A percentile compares a stretch with the other conserved stretches of the same genome.
Conservation (phyloP, 2,329 filamentous ascomycete species). For the Colletotrichum tanaceti region DNA sequence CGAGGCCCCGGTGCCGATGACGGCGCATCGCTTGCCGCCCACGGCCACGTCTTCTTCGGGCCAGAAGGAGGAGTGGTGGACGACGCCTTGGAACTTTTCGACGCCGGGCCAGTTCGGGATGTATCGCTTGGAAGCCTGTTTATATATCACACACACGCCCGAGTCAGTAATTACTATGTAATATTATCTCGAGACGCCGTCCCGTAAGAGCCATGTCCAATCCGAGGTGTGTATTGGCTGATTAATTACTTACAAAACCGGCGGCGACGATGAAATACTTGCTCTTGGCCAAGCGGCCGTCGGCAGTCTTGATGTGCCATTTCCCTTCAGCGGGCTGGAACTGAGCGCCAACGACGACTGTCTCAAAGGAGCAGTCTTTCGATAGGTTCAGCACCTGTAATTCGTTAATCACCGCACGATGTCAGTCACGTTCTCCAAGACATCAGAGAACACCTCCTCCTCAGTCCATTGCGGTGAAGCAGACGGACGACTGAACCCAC, state of each 20-base stretch:
- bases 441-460: too few species aligned
- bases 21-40: constrained; percentile 67
- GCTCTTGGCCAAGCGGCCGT: constrained; percentile 61
- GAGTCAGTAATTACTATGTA: too few species aligned
- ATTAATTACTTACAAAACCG: constrained; percentile 63
- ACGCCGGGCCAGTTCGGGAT: constrained; percentile 71
- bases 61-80: constrained; percentile 72
- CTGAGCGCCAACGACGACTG: constrained; percentile 62
- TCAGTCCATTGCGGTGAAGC: too few species aligned
- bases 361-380: constrained; percentile 68
- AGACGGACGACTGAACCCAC: background rate
- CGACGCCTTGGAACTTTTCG: constrained; percentile 68
- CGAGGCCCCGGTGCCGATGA: constrained; percentile 74
- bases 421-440: background rate
- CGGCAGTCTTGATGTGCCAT: constrained; percentile 62
- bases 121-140: constrained; percentile 67
- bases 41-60: constrained; percentile 67
- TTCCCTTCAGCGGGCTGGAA: constrained; percentile 60
- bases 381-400: constrained; percentile 60
- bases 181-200: too few species aligned
- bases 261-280: constrained; percentile 65
- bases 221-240: too few species aligned
- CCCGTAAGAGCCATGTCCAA: too few species aligned
- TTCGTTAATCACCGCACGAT: accelerated
- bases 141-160: background rate